These are phyloP conservation scores for Miamiensis avidus DNA, from an alignment of 169 alveolate species.

Conservation along the genomic window DNA sequence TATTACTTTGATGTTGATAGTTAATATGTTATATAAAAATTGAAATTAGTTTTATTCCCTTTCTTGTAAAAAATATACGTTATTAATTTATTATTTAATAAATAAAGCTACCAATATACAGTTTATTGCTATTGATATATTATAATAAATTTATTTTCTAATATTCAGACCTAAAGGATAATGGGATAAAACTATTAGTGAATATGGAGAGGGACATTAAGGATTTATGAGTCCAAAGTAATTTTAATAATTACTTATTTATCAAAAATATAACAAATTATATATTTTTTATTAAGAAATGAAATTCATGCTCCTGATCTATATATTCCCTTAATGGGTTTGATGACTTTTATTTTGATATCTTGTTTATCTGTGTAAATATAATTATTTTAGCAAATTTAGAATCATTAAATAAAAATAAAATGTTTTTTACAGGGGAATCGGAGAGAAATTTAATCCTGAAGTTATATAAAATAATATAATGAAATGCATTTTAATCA, in stretches of 20 bases:
- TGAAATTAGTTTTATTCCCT: constrained; percentile 10
- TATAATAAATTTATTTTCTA: too few species aligned
- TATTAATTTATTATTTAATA: too few species aligned
- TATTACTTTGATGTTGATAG: constrained; percentile 18
- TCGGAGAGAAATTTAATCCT: constrained; percentile 3
- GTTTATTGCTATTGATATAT: too few species aligned
- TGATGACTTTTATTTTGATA: constrained; percentile 38
- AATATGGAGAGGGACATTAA: neutral
- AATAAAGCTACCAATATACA: too few species aligned
- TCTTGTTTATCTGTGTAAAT: constrained; percentile 14
- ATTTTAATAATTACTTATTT: neutral
- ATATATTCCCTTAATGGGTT: constrained; percentile 37
- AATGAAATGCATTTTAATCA: constrained; percentile 1
- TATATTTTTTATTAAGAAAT: neutral
- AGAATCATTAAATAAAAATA: too few species aligned
- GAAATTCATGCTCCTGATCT: constrained; percentile 45
- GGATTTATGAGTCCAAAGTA: neutral
- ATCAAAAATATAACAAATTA: too few species aligned
- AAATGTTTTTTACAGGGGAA: neutral
- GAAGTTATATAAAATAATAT: constrained; percentile 17
- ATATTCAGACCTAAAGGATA: constrained; percentile 1
- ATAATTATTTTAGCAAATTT: too few species aligned
- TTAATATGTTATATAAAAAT: constrained; percentile 3
- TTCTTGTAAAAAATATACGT: constrained; percentile 13
- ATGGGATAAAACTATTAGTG: constrained; percentile 13